phyloP scores from a whole-genome alignment of 768 basidiomycete genomes.

The Boletus bicolor region DNA sequence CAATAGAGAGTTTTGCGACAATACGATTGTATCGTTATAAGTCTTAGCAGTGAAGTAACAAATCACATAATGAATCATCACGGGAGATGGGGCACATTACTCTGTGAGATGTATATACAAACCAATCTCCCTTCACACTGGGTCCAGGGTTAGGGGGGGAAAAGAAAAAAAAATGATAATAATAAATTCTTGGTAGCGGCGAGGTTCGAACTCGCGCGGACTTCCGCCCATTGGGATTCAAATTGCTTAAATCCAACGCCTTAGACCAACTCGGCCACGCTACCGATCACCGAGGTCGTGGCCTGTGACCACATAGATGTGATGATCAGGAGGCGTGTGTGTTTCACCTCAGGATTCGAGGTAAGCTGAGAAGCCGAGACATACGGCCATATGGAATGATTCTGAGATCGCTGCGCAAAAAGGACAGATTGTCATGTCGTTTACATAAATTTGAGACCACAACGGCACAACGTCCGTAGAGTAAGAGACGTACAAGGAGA shows the following conservation, averaged over 20 bases:
- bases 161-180: conserved; percentile 9
- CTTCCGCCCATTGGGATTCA: conserved; percentile 81
- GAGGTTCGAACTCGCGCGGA: conserved; percentile 92
- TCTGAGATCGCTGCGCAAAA: background rate
- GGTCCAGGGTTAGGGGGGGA: too few relatives aligned
- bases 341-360: background rate
- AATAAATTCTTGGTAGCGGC: conserved; percentile 57
- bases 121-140: background rate
- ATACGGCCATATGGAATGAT: background rate
- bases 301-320: background rate
- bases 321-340: too few relatives aligned
- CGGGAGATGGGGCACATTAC: background rate
- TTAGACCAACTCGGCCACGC: conserved; percentile 90
- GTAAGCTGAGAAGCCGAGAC: too few relatives aligned
- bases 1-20: background rate
- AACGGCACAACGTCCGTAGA: background rate
- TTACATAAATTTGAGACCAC: background rate
- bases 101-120: background rate
- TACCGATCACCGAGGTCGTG: conserved; percentile 35
- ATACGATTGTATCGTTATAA: background rate
- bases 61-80: background rate
- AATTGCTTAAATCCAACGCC: conserved; percentile 82
- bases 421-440: background rate
- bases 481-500: background rate
- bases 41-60: background rate